Evolutionary conservation across 164 flowering plant species (phyloP).

Genomic region (Vitis labrusca): DNA sequence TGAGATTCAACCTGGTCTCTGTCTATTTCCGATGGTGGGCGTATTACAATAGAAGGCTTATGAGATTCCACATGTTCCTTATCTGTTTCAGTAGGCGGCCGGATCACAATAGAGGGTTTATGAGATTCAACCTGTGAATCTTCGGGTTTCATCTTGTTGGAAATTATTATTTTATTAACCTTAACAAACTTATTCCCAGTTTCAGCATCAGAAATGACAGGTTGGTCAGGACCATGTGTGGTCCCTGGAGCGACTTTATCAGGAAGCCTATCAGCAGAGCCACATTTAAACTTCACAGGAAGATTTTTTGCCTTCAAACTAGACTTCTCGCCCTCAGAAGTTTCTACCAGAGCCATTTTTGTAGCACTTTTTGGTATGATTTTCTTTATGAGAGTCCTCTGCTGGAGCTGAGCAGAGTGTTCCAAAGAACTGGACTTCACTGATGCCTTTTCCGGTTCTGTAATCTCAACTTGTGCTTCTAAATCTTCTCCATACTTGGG

Average conservation of each 20-base stretch:
- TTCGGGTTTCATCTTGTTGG: slow-evolving; percentile 61
- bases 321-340: slow-evolving; percentile 54
- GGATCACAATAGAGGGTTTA: slow-evolving; percentile 54
- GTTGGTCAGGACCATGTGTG: slow-evolving; percentile 43
- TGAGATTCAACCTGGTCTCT: slow-evolving; percentile 28
- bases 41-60: slow-evolving; percentile 25
- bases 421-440: slow-evolving; percentile 47
- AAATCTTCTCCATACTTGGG: slow-evolving; percentile 84
- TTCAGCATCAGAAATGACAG: slow-evolving; percentile 41
- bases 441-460: slow-evolving; percentile 46
- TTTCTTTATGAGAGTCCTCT: slow-evolving; percentile 52
- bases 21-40: slow-evolving; percentile 23
- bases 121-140: slow-evolving; percentile 35
- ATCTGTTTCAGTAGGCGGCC: slow-evolving; percentile 53
- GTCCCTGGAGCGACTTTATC: slow-evolving; percentile 35
- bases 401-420: slow-evolving; percentile 38
- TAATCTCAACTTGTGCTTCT: slow-evolving; percentile 50
- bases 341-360: slow-evolving; percentile 52
- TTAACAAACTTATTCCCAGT: slow-evolving; percentile 42
- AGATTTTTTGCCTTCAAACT: slow-evolving; percentile 44
- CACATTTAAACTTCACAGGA: slow-evolving; percentile 77
- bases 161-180: slow-evolving; percentile 65
- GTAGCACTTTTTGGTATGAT: slow-evolving; percentile 43
- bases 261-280: slow-evolving; percentile 44
- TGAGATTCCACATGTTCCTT: slow-evolving; percentile 31